These are phyloP conservation scores for Tulasnella sp. DNA, from an alignment of 768 basidiomycete genomes.

Conservation along the genomic window DNA sequence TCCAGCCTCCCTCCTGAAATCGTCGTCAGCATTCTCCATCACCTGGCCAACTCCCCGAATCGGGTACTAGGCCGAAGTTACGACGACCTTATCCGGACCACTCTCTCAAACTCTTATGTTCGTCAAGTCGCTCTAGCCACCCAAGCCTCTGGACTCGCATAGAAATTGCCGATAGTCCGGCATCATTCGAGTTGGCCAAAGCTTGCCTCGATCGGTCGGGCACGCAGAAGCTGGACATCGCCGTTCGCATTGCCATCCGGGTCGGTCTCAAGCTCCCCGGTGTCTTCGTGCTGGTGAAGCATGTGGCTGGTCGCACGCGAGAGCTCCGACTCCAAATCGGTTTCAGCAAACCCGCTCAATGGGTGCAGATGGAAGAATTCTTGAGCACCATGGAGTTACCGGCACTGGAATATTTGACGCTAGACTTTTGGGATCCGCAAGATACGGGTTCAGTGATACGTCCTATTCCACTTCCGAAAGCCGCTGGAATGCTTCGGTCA, in stretches of 20 bases:
- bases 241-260: neutral
- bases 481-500: neutral
- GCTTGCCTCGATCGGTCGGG: neutral
- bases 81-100: neutral
- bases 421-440: neutral
- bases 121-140: neutral
- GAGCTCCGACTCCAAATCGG: neutral
- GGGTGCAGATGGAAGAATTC: neutral
- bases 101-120: neutral
- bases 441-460: neutral
- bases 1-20: neutral
- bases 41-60: neutral
- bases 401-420: neutral
- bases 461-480: neutral
- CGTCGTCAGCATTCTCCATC: neutral
- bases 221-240: neutral
- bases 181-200: neutral
- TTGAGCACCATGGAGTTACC: neutral
- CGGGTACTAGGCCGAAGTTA: neutral
- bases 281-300: neutral
- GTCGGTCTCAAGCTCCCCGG: neutral
- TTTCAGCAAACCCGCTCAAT: neutral
- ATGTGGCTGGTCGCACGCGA: slow-evolving; percentile 8
- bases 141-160: slow-evolving; percentile 1
- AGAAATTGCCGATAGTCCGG: neutral